Evolutionary conservation across 129 eudicot genomes (phyloP).

Genomic region (Artemisia tridentata): DNA sequence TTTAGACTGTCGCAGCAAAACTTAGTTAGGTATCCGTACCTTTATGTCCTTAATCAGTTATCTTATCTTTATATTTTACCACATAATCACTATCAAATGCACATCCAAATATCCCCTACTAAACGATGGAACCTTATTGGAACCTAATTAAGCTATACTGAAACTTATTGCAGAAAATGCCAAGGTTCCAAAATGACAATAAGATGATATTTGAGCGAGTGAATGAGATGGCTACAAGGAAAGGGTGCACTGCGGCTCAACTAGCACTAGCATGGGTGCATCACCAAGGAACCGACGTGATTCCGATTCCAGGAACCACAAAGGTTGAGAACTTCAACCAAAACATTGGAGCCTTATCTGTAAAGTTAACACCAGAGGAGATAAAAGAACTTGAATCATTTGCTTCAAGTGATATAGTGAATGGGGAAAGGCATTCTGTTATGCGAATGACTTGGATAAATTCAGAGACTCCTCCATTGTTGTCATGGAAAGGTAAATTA

Average conservation of each 20-base stretch:
- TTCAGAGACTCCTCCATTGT: constrained; percentile 49
- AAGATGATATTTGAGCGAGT: constrained; percentile 38
- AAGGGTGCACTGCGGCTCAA: constrained; percentile 54
- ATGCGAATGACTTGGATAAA: constrained; percentile 29
- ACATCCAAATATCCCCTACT: too few species aligned
- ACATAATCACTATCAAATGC: too few species aligned
- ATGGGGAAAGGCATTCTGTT: constrained; percentile 40
- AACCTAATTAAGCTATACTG: too few species aligned
- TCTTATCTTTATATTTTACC: too few species aligned
- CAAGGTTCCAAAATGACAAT: constrained; percentile 56
- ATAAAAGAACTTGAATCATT: constrained; percentile 38
- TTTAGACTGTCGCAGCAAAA: too few species aligned
- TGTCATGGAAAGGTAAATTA: constrained; percentile 34
- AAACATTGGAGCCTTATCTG: constrained; percentile 49
- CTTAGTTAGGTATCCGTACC: too few species aligned
- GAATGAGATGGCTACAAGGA: constrained; percentile 39
- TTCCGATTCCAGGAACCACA: constrained; percentile 65
- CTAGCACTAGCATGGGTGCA: constrained; percentile 62
- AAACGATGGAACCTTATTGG: too few species aligned
- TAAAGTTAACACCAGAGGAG: constrained; percentile 45
- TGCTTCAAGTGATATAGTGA: constrained; percentile 38
- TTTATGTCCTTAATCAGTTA: too few species aligned
- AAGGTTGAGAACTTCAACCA: constrained; percentile 45
- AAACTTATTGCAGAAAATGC: constrained; percentile 25
- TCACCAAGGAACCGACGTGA: constrained; percentile 58